Evolutionary conservation across 306 rosid genomes (phyloP), one percentile per base, ranked within the genome.

Genomic region (Crataegus laevigata): DNA sequence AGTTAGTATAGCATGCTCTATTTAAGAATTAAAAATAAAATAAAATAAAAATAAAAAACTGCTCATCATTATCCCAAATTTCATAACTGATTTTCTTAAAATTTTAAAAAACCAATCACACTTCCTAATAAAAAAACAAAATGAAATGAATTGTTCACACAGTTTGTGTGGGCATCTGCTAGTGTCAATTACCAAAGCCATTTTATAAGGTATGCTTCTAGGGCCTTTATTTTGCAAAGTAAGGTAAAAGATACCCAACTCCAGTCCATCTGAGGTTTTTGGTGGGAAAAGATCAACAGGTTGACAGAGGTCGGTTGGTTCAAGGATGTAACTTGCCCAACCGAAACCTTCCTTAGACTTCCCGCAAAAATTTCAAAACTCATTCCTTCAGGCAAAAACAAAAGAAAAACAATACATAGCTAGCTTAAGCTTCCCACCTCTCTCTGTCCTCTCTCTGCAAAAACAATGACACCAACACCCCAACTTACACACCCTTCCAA

Each of bases 311-410:
- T 65, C 50, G 28, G 89, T 91, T 79, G 61, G 91, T 85, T 88
- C 60, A 80, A 76, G 96, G 97, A 94, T 80, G 91, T 85, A 69
- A 29, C 77, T 78, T 5, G 64, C 81, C 72, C 89, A 91, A 86
- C 97, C 81, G 82, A 82, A 89, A 57, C 83, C 80, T 94, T 86
- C 88, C 97, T 87, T 92, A 58, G 65, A 90, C 78, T 92, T 92
- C 87, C 91, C 84, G 96, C 96, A 91, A 94, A 81, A 58, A 82
- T 68, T 88, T 87, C 71, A 83, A 84, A 55, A 59, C 78, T 51
- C 72, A 22, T 51, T 69, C 22, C 64, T 67, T 74, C 38, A 19
- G 71, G 32, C 81, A 75, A 69, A 77, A 60, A 13, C 65, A 60
- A 60, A 5, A 15, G 34, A 60, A 26, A 26, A 15, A 26, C 30